These are phyloP conservation scores for Punica granatum DNA, from an alignment of 345 rosid genomes.

Conservation along the genomic window DNA sequence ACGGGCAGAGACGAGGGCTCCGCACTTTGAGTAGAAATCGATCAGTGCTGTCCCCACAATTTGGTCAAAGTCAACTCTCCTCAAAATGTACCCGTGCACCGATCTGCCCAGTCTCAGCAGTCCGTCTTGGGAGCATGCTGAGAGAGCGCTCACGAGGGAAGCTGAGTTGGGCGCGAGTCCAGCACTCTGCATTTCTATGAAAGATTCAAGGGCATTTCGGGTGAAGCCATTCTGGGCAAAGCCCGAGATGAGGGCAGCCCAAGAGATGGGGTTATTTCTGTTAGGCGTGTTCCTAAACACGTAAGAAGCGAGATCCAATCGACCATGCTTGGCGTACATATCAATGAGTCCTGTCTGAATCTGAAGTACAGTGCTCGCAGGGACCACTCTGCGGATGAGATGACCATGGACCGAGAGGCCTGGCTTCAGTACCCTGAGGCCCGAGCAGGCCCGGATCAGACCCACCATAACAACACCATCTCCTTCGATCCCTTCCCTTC, in stretches of 20 bases:
- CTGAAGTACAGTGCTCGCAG: constrained; percentile 33
- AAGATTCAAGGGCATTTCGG: constrained; percentile 29
- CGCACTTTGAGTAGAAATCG: constrained; percentile 74
- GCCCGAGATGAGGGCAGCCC: constrained; percentile 62
- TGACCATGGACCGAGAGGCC: constrained; percentile 58
- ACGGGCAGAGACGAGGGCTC: constrained; percentile 36
- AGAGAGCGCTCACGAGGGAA: constrained; percentile 46
- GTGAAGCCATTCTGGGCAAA: constrained; percentile 59
- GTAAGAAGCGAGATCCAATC: constrained; percentile 40
- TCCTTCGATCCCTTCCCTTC: constrained; percentile 45
- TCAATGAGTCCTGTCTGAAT: constrained; percentile 58
- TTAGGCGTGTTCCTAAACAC: constrained; percentile 35
- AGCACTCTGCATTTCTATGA: constrained; percentile 45
- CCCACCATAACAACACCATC: constrained; percentile 51
- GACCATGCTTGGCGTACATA: constrained; percentile 68
- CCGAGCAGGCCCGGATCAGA: constrained; percentile 56
- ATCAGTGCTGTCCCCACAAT: constrained; percentile 46
- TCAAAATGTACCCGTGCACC: constrained; percentile 43
- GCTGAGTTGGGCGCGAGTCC: constrained; percentile 46
- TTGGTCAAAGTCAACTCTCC: constrained; percentile 34
- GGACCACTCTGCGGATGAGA: constrained; percentile 39
- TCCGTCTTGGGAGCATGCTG: constrained; percentile 53
- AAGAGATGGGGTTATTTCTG: constrained; percentile 38
- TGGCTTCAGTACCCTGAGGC: constrained; percentile 36
- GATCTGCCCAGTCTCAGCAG: constrained; percentile 50